Evolutionary conservation across 306 rosid species (phyloP).

Genomic region (Potentilla sterilis): DNA sequence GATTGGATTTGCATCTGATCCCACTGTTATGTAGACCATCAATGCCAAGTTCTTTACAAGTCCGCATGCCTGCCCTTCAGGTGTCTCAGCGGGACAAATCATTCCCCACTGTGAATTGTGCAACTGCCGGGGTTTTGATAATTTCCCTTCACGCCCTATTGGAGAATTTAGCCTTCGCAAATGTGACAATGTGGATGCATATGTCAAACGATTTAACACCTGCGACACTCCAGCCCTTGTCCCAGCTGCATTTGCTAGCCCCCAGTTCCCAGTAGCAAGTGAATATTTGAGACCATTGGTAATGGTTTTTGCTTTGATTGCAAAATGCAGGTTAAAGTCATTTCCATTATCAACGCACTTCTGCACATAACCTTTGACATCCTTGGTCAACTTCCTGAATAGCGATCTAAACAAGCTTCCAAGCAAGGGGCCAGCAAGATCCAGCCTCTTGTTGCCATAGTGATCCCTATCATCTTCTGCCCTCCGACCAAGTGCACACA

Average conservation of each 20-base stretch:
- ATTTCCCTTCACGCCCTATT: constrained; percentile 97
- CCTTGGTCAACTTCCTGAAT: constrained; percentile 94
- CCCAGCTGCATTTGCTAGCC: constrained; percentile 99
- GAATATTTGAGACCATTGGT: constrained; percentile 97
- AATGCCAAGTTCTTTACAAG: constrained; percentile 94
- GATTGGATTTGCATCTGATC: constrained; percentile 97
- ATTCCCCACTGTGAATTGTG: constrained; percentile 99
- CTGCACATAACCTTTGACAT: constrained; percentile 87
- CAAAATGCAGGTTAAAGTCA: constrained; percentile 96
- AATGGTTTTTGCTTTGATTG: constrained; percentile 96
- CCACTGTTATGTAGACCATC: constrained; percentile 98
- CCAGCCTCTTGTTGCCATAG: constrained; percentile 94
- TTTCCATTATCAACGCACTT: constrained; percentile 99
- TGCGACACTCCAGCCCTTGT: constrained; percentile 99
- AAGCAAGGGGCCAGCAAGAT: constrained; percentile 96
- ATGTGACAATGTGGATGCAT: constrained; percentile 92
- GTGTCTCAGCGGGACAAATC: constrained; percentile 99
- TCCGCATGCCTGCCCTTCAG: constrained; percentile 99
- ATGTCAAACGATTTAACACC: constrained; percentile 97
- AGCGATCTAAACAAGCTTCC: constrained; percentile 97
- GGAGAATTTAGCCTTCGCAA: constrained; percentile 95
- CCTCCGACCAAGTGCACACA: constrained; percentile 94
- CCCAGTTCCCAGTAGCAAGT: constrained; percentile 99
- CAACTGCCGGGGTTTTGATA: constrained; percentile 94
- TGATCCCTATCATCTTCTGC: constrained; percentile 98